phyloP scores from a whole-genome alignment of 768 basidiomycete species.

The Porphyrellus cyaneotinctus region DNA sequence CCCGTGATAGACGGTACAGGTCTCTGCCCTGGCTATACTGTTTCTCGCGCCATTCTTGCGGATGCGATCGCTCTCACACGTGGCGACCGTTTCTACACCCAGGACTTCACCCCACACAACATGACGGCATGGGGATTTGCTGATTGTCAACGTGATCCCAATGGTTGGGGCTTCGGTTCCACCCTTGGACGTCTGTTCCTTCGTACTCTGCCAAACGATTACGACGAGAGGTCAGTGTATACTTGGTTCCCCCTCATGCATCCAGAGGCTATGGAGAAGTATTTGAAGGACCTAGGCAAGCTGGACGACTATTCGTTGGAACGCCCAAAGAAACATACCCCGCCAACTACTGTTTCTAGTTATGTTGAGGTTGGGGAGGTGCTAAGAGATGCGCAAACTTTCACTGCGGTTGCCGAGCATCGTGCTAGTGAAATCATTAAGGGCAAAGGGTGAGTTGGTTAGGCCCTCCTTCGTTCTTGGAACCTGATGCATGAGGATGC shows the following conservation, averaged over 20 bases:
- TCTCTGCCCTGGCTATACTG: slow-evolving; percentile 82
- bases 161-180: slow-evolving; percentile 65
- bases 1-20: slow-evolving; percentile 75
- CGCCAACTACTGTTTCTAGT: slow-evolving; percentile 35
- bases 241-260: slow-evolving; percentile 90
- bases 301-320: slow-evolving; percentile 51
- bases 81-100: slow-evolving; percentile 78
- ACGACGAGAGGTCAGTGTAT: slow-evolving; percentile 64
- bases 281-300: slow-evolving; percentile 54
- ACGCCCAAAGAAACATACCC: slow-evolving; percentile 39
- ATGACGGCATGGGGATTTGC: slow-evolving; percentile 81
- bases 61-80: slow-evolving; percentile 86
- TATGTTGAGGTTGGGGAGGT: slow-evolving; percentile 54
- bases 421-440: slow-evolving; percentile 52
- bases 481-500: background rate
- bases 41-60: slow-evolving; percentile 79
- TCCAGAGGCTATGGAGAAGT: slow-evolving; percentile 59
- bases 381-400: slow-evolving; percentile 42
- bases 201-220: slow-evolving; percentile 69
- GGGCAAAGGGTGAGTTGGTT: slow-evolving; percentile 51
- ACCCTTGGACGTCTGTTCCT: slow-evolving; percentile 71
- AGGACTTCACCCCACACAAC: slow-evolving; percentile 78
- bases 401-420: slow-evolving; percentile 45
- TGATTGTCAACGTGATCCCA: slow-evolving; percentile 73
- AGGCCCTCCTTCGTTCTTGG: background rate